Conservation (phyloP, 768 basidiomycete genomes). For the Leccinum longicurvipes region DNA sequence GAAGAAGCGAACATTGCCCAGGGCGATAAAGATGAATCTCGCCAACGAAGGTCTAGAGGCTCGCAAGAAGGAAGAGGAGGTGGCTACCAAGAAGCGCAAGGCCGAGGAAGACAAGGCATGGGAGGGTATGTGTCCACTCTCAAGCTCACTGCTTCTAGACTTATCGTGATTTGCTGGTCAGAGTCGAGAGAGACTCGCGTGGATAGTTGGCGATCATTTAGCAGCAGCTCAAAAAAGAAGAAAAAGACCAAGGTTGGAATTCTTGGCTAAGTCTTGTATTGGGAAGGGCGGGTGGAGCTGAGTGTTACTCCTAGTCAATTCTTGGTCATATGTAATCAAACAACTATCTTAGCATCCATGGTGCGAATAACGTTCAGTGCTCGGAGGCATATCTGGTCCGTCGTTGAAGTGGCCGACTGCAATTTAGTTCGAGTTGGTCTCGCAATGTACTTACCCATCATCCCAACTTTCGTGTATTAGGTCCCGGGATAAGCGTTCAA, state of each 20-base stretch:
- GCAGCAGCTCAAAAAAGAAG: constrained; percentile 70
- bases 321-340: constrained; percentile 11
- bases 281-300: constrained; percentile 1
- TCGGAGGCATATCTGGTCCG: neutral
- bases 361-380: neutral
- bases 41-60: constrained; percentile 93
- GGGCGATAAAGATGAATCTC: constrained; percentile 85
- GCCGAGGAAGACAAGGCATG: constrained; percentile 83
- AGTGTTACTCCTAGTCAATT: constrained; percentile 12
- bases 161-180: constrained; percentile 23
- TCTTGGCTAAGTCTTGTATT: constrained; percentile 53
- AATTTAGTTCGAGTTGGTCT: too few relatives aligned
- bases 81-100: constrained; percentile 74
- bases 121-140: constrained; percentile 61
- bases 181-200: constrained; percentile 79
- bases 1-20: constrained; percentile 28
- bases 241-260: constrained; percentile 69
- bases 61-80: constrained; percentile 88
- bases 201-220: constrained; percentile 78
- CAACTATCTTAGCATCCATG: neutral
- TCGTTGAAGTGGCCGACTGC: neutral
- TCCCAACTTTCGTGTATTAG: neutral
- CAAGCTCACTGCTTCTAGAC: neutral
- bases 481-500: neutral
- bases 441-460: neutral